Base-by-base conservation (phyloP, 495 filamentous ascomycete species). In the Friedmanniomyces simplex region DNA sequence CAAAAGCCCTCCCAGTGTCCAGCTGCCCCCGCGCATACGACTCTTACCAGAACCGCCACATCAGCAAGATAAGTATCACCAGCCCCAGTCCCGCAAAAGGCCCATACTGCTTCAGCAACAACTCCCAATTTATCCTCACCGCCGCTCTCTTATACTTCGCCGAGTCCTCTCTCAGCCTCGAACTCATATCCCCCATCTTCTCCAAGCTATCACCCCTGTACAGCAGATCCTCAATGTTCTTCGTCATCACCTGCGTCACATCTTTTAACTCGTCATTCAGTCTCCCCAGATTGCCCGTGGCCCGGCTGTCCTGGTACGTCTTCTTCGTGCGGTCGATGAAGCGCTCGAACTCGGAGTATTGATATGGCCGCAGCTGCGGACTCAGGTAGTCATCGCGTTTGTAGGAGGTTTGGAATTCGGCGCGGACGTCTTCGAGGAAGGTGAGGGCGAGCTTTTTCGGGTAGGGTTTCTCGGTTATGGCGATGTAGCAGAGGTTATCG, bases 241-340 rank as follows among this genome's bases (percentile, higher is more conserved):
- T 99, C 32, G 93, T 97, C 93, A 99, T 99, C 62, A 97, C 91
- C 71, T 95, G 89, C 14, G 93, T 96, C 52, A 99, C 93, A 78
- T 97, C 93, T 65, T 89, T 83, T 42, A 99, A 79, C 76, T 99
- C 93, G 67, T 95, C 88, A 65, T 96, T 95, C 60, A 96, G 73
- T 65, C 88, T 87, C 68, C 89, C 88, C 42, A 96, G 77, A 69
- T 96, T 96, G 58, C 78, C 75, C 6, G 87, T 83, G 4, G 94
- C 93, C 56, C 94, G 87, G 53, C 83, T 83, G 68, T 97, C 91
- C 64, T 93, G 88, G 74, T 99, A 99, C 8, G 90, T 88, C 60
- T 88, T 86, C 74, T 91, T 95, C 52, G 93, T 96, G 56, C 87
- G 82, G 59, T 84, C 78, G 71, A 99, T 95, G 74, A 95, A 99